phyloP scores from a whole-genome alignment of 768 basidiomycete genomes.

The Lyophyllum semitale region DNA sequence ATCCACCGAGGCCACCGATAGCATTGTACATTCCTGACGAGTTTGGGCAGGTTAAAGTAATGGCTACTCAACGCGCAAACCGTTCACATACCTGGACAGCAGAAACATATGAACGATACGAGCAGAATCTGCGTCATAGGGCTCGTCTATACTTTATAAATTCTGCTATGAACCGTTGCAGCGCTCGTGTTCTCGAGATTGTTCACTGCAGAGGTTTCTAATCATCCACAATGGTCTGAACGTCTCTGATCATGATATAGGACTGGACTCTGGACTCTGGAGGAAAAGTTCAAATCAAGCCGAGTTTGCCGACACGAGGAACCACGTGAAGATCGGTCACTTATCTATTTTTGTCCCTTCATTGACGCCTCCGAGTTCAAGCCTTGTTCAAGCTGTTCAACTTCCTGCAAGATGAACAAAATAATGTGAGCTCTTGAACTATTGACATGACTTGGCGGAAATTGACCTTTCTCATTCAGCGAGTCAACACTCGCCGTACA shows the following conservation, averaged over 20 bases:
- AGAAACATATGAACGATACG: slow-evolving; percentile 28
- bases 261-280: too few species aligned
- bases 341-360: too few species aligned
- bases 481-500: too few species aligned
- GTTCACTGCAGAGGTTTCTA: not conserved
- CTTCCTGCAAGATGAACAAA: too few species aligned
- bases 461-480: too few species aligned
- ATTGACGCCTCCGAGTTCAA: too few species aligned
- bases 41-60: not conserved
- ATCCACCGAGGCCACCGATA: slow-evolving; percentile 28
- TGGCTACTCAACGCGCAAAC: not conserved
- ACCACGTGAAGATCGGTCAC: too few species aligned
- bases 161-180: slow-evolving; percentile 3
- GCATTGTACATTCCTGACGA: slow-evolving; percentile 31
- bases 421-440: too few species aligned
- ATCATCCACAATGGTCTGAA: not conserved
- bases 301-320: too few species aligned
- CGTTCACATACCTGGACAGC: slow-evolving; percentile 24
- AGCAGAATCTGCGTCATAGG: slow-evolving; percentile 29
- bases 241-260: not conserved
- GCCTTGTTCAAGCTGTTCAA: too few species aligned
- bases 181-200: slow-evolving; percentile 3
- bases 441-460: too few species aligned
- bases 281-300: too few species aligned
- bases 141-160: slow-evolving; percentile 20